Conservation (phyloP, 257 asterid genomes). For the Fraxinus pennsylvanica region DNA sequence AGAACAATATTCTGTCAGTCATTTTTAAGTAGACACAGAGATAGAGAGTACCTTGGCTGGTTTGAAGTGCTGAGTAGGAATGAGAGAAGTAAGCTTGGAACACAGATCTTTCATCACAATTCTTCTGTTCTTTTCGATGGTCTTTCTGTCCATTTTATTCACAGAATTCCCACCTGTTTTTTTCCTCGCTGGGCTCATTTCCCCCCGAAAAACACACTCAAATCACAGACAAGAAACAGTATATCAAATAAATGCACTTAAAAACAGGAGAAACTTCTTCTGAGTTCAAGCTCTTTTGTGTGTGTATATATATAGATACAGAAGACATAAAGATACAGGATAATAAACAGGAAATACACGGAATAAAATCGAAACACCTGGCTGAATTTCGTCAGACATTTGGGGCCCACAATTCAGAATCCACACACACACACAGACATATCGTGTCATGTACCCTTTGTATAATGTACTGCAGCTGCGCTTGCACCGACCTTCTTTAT, state of each 20-base stretch:
- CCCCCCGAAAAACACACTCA: neutral
- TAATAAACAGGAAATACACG: too few species aligned
- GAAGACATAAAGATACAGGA: too few species aligned
- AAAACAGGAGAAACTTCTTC: neutral
- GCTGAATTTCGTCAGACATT: neutral
- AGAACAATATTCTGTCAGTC: too few species aligned
- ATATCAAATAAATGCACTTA: neutral
- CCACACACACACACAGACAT: neutral
- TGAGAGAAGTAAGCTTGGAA: constrained; percentile 33
- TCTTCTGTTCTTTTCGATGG: constrained; percentile 34
- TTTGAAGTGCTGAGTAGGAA: constrained; percentile 32
- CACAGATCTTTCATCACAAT: constrained; percentile 30
- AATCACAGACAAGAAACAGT: neutral
- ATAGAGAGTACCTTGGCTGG: constrained; percentile 32
- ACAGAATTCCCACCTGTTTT: constrained; percentile 9
- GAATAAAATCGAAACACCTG: neutral
- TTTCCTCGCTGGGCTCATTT: neutral
- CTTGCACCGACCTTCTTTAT: too few species aligned
- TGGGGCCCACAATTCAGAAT: neutral
- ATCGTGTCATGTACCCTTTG: too few species aligned
- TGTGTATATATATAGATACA: neutral
- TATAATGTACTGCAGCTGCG: too few species aligned
- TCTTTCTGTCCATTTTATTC: constrained; percentile 25
- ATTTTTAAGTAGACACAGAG: neutral
- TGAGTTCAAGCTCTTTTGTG: neutral